Percentiles rank a stretch among this genome's conserved stretches.
Evolutionary conservation across 1,284 basidiomycete species (phyloP).

Genomic region (Pyrrhoderma noxium): DNA sequence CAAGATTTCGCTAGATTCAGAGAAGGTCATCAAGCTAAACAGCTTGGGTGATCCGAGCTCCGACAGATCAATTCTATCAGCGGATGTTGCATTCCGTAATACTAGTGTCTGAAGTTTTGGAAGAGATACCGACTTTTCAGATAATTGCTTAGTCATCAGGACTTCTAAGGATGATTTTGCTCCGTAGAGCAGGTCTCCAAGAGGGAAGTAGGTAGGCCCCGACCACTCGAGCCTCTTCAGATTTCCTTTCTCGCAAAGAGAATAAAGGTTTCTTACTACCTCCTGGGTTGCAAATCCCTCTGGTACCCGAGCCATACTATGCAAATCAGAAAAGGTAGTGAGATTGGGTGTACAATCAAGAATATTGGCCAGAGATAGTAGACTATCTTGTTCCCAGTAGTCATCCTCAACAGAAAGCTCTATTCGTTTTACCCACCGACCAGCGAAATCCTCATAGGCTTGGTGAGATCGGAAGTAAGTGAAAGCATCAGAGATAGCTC

Average conservation of each 20-base stretch:
- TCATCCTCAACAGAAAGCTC: not conserved
- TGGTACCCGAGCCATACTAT: not conserved
- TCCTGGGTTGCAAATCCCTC: not conserved
- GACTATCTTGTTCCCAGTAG: constrained; percentile 14
- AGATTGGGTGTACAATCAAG: constrained; percentile 11
- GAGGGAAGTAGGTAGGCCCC: not conserved
- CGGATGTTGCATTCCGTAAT: not conserved
- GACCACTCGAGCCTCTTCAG: constrained; percentile 14
- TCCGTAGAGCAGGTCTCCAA: constrained; percentile 2
- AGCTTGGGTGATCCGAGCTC: constrained; percentile 5
- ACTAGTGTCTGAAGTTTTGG: constrained; percentile 7
- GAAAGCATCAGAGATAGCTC: no score
- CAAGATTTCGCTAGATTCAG: not conserved
- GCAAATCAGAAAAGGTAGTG: constrained; percentile 15
- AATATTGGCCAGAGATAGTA: constrained; percentile 1
- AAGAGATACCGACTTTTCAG: not conserved
- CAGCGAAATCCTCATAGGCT: no score
- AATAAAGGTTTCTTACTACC: constrained; percentile 1
- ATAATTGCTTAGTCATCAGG: constrained; percentile 4
- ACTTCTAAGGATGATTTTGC: constrained; percentile 13
- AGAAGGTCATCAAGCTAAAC: constrained; percentile 2
- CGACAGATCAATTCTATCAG: not conserved
- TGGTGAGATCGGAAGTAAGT: no score
- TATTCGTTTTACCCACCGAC: not conserved
- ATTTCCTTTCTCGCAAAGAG: constrained; percentile 3